Conservation (phyloP, 768 basidiomycete species). For the Termitomyces titanicus region DNA sequence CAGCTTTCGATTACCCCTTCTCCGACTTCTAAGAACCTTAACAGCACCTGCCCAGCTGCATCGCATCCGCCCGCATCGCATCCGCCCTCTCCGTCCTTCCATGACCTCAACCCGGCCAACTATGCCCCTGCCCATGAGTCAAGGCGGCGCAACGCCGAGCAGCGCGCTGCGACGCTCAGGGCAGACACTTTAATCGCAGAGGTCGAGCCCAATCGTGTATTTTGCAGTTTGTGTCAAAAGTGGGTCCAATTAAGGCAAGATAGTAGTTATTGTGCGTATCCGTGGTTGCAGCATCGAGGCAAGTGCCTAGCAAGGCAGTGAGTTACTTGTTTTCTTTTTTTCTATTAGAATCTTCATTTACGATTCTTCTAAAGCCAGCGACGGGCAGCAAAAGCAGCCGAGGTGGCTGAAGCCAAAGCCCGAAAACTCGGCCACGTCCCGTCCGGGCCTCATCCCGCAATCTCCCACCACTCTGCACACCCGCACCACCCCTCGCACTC, state of each 20-base stretch:
- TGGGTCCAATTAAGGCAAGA: constrained; percentile 84
- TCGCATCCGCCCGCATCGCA: neutral
- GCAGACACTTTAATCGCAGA: constrained; percentile 61
- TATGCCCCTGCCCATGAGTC: constrained; percentile 62
- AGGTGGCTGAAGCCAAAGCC: constrained; percentile 44
- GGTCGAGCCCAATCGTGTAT: constrained; percentile 73
- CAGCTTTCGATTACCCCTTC: neutral
- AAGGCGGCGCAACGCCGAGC: constrained; percentile 72
- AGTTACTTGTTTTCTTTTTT: constrained; percentile 27
- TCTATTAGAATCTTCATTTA: constrained; percentile 3
- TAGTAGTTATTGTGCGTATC: constrained; percentile 71
- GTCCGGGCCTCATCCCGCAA: neutral
- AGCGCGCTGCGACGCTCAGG: constrained; percentile 67
- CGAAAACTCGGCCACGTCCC: constrained; percentile 13
- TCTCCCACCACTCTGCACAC: neutral
- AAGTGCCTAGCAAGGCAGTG: constrained; percentile 55
- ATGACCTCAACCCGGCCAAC: constrained; percentile 55
- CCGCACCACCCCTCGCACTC: neutral
- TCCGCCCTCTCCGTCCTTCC: constrained; percentile 30
- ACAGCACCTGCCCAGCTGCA: no score
- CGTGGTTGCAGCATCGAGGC: neutral
- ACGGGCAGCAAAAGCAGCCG: constrained; percentile 51
- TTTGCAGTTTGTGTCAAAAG: constrained; percentile 72
- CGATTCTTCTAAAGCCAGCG: constrained; percentile 39
- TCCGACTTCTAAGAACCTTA: neutral